phyloP scores from a whole-genome alignment of 345 rosid genomes.

The rapeseed (Brassica napus) region DNA sequence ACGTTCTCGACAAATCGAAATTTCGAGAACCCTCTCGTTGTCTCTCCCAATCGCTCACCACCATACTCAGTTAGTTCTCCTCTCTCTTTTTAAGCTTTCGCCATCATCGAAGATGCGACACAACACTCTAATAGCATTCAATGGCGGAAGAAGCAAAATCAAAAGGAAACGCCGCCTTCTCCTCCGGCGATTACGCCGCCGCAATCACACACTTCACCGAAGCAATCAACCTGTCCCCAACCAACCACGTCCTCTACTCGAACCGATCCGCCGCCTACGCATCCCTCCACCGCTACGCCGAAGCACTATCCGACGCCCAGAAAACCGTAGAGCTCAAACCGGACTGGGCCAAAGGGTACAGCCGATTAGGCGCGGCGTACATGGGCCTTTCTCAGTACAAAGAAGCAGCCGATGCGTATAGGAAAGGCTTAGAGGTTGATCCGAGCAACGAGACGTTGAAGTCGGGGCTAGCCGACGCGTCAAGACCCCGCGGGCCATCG shows the following conservation, averaged over 20 bases:
- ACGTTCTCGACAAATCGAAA: constrained; percentile 32
- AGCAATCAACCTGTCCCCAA: constrained; percentile 70
- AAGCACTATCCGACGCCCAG: constrained; percentile 76
- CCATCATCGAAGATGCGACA: constrained; percentile 7
- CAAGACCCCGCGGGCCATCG: constrained; percentile 44
- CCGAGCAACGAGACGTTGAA: constrained; percentile 75
- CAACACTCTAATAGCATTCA: not conserved
- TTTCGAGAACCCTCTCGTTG: constrained; percentile 30
- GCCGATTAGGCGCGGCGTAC: constrained; percentile 88
- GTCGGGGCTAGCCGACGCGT: constrained; percentile 71
- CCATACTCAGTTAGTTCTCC: not conserved
- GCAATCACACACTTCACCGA: constrained; percentile 81
- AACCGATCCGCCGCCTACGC: constrained; percentile 94
- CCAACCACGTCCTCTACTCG: constrained; percentile 86
- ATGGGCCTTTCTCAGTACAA: constrained; percentile 56
- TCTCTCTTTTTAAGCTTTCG: not conserved
- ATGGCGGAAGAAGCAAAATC: constrained; percentile 88
- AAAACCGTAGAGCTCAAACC: constrained; percentile 92
- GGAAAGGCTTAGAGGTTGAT: constrained; percentile 78
- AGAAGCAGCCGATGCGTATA: constrained; percentile 68
- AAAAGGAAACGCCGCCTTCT: constrained; percentile 90
- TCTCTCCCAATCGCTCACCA: not conserved
- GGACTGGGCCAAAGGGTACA: constrained; percentile 93
- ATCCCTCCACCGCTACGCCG: constrained; percentile 67
- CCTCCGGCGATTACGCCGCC: constrained; percentile 70